A percentile compares a stretch with the other conserved stretches of the same genome.
Evolutionary conservation across 2,329 filamentous ascomycete species (phyloP).

Genomic region (Penicillium verrucosum): DNA sequence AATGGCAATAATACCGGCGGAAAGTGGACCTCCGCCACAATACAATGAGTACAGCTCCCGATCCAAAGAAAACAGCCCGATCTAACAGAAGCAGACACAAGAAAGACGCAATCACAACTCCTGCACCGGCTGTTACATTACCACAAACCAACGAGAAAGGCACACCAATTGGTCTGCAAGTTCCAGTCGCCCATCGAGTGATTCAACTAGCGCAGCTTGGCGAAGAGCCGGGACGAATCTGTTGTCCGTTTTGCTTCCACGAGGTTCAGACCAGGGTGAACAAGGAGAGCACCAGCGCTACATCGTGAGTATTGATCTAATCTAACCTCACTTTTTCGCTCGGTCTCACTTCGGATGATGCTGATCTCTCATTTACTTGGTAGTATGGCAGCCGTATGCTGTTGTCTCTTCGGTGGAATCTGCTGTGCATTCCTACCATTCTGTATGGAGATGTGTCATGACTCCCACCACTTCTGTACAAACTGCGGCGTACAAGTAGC

Average conservation of each 20-base stretch:
- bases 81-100: background rate
- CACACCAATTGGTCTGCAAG: background rate
- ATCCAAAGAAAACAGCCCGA: background rate
- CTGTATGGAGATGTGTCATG: conserved; percentile 19
- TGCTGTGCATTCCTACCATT: conserved; percentile 15
- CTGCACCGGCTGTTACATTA: background rate
- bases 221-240: conserved; percentile 10
- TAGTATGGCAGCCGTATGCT: conserved; percentile 13
- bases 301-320: conserved; percentile 7
- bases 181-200: background rate
- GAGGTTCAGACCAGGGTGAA: conserved; percentile 8
- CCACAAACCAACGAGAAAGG: background rate
- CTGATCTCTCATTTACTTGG: background rate
- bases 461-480: conserved; percentile 15
- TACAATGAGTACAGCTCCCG: background rate
- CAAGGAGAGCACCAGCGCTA: conserved; percentile 14
- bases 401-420: conserved; percentile 16
- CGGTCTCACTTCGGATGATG: background rate
- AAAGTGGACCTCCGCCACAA: background rate
- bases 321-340: background rate
- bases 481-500: conserved; percentile 3
- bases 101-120: background rate
- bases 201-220: conserved; percentile 4
- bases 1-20: background rate
- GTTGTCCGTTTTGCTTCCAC: conserved; percentile 16